Conservation (phyloP, 1,284 basidiomycete species). For the Pseudozyma tsukubaensis region DNA sequence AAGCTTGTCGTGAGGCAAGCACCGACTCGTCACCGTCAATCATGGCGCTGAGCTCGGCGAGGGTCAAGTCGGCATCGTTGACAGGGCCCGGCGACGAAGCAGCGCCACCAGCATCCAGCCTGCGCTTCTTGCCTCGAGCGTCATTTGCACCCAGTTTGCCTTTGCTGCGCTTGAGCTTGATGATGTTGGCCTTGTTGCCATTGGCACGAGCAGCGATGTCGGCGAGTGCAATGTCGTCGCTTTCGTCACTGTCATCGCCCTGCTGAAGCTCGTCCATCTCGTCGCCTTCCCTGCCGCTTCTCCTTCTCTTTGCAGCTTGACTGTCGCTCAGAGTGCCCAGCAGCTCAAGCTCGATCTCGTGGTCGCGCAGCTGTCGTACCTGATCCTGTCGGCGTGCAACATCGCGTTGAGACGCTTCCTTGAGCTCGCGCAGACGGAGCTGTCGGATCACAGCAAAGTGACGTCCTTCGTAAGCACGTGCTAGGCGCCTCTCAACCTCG, state of each 20-base stretch:
- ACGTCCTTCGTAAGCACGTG: conserved; percentile 54
- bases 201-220: conserved; percentile 36
- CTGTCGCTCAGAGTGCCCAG: conserved; percentile 60
- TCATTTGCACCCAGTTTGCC: conserved; percentile 30
- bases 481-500: conserved; percentile 52
- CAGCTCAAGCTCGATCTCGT: conserved; percentile 64
- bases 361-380: conserved; percentile 51
- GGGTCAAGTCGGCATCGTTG: conserved; percentile 35
- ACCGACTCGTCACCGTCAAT: conserved; percentile 39
- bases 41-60: conserved; percentile 37
- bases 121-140: conserved; percentile 39
- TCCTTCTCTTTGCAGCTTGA: conserved; percentile 19
- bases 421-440: conserved; percentile 42
- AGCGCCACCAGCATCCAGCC: conserved; percentile 26
- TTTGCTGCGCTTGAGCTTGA: conserved; percentile 55
- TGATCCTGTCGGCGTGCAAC: conserved; percentile 36
- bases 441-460: conserved; percentile 53
- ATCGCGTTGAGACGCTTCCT: conserved; percentile 45
- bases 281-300: conserved; percentile 20
- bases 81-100: conserved; percentile 40
- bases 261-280: conserved; percentile 41
- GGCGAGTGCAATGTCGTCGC: conserved; percentile 45
- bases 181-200: conserved; percentile 36
- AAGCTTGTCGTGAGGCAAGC: conserved; percentile 40
- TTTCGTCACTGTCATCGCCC: conserved; percentile 42